A percentile compares a stretch with the other conserved stretches of the same genome.
Evolutionary conservation across 1,139 yeast species (phyloP).

Genomic region (Kurtzmaniella natalensis): DNA sequence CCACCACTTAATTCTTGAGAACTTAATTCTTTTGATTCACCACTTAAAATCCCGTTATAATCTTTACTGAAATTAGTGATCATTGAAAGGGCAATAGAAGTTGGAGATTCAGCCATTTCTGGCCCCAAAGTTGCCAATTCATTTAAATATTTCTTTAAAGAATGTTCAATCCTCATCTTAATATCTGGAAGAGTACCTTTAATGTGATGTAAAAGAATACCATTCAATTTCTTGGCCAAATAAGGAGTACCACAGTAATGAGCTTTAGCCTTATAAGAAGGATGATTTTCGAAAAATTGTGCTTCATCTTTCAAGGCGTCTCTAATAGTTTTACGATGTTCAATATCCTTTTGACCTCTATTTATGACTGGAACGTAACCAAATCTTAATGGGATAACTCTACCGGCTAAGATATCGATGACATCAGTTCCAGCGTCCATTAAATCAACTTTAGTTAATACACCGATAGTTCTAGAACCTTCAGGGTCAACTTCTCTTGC

Average conservation of each 20-base stretch:
- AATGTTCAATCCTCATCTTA: conserved; percentile 83
- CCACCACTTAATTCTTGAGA: conserved; percentile 90
- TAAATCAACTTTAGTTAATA: conserved; percentile 90
- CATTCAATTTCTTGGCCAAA: conserved; percentile 87
- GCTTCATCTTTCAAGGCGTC: conserved; percentile 83
- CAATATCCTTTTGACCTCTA: conserved; percentile 96
- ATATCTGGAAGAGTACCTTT: conserved; percentile 93
- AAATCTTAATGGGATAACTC: conserved; percentile 90
- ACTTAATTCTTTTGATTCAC: conserved; percentile 87
- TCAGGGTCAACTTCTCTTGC: conserved; percentile 99
- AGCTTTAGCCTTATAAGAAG: conserved; percentile 80
- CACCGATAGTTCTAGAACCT: conserved; percentile 95
- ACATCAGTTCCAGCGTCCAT: conserved; percentile 99
- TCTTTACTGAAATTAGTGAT: conserved; percentile 93
- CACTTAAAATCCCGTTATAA: conserved; percentile 86
- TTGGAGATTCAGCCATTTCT: conserved; percentile 82
- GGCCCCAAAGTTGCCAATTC: conserved; percentile 79
- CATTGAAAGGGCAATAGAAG: conserved; percentile 83
- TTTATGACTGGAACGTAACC: conserved; percentile 98
- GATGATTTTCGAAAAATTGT: conserved; percentile 69
- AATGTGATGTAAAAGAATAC: conserved; percentile 86
- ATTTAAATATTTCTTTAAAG: conserved; percentile 73
- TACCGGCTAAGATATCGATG: conserved; percentile 90
- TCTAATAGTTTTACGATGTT: conserved; percentile 78
- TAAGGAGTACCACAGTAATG: conserved; percentile 95